A percentile compares a stretch with the other conserved stretches of the same genome.
Evolutionary conservation across 2,329 filamentous ascomycete species (phyloP).

Genomic region (Aspergillus brunneoviolaceus): DNA sequence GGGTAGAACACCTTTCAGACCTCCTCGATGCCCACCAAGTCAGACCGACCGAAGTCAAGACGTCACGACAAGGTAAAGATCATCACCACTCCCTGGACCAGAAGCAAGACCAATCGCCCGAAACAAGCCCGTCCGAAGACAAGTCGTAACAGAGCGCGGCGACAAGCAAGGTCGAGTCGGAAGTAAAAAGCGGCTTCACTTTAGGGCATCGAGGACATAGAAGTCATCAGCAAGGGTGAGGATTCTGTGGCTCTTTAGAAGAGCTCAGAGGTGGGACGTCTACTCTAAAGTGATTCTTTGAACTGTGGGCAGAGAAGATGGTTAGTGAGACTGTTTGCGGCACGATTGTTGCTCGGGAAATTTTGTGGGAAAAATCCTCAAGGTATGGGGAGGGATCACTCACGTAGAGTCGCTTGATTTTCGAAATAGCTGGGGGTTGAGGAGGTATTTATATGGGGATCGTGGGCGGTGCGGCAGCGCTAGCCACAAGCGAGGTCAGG

Average conservation of each 20-base stretch:
- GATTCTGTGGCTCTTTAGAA: constrained; percentile 87
- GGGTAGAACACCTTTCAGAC: constrained; percentile 84
- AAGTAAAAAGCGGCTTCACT: constrained; percentile 70
- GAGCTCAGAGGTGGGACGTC: constrained; percentile 86
- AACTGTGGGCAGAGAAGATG: constrained; percentile 33
- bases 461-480: constrained; percentile 6
- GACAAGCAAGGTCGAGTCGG: constrained; percentile 36
- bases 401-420: constrained; percentile 48
- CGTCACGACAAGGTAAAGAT: constrained; percentile 75
- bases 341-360: neutral
- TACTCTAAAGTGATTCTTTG: constrained; percentile 98
- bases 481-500: constrained; percentile 30
- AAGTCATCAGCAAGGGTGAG: constrained; percentile 91
- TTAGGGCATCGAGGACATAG: constrained; percentile 81
- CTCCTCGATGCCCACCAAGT: constrained; percentile 81
- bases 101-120: constrained; percentile 30
- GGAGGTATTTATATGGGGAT: constrained; percentile 29
- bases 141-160: constrained; percentile 17
- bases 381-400: constrained; percentile 30
- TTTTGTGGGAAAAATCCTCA: constrained; percentile 7
- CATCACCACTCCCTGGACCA: constrained; percentile 87
- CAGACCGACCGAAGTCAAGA: constrained; percentile 75
- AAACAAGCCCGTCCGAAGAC: constrained; percentile 32
- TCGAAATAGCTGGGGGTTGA: constrained; percentile 26
- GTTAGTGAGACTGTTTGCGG: constrained; percentile 22